Evolutionary conservation across 805 yeast species (phyloP), one percentile per base, ranked within the genome.

Genomic region (Candida arabinofermentans): DNA sequence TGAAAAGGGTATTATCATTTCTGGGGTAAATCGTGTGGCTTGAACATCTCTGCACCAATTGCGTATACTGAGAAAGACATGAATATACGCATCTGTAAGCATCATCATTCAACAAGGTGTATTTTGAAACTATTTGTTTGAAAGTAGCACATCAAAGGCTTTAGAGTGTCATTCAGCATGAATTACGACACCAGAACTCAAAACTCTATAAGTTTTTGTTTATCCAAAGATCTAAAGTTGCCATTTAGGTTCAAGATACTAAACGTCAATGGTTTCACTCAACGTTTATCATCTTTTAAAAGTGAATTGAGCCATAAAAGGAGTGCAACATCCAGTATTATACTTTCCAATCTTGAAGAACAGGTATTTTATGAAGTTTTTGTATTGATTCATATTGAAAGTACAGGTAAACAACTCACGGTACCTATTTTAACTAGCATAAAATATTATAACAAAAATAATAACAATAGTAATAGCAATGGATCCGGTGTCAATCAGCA

Each of bases 191-290:
- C 58, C 3, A 43, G 43, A 16, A 47, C 46, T 30, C 55, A 50
- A 40, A 51, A 50, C 40, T 49, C 54, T 4, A 38, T 43, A 10
- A 54, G 54, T 32, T 80, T 77, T 54, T 77, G 79, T 54, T 66
- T 74, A 4, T 77, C 85, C 0, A 70, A 72, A 43, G 85, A 79
- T 47, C 53, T 81, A 19, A 70, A 71, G 34, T 46, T 69, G 1
- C 79, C 76, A 0, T 65, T 81, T 40, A 57, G 67, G 21, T 64
- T 81, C 17, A 77, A 72, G 46, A 60, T 80, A 19, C 51, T 44
- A 6, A 40, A 39, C 13, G 23, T 47, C 8, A 31, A 39, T 16
- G 58, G 55, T 2, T 51, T 43, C 36, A 45, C 53, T 8, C 51
- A 48, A 30, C 39, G 49, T n/a, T 37, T 51, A 21, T 41, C 53